These are phyloP conservation scores for Roridomyces roridus DNA, from an alignment of 768 basidiomycete species.

Conservation along the genomic window DNA sequence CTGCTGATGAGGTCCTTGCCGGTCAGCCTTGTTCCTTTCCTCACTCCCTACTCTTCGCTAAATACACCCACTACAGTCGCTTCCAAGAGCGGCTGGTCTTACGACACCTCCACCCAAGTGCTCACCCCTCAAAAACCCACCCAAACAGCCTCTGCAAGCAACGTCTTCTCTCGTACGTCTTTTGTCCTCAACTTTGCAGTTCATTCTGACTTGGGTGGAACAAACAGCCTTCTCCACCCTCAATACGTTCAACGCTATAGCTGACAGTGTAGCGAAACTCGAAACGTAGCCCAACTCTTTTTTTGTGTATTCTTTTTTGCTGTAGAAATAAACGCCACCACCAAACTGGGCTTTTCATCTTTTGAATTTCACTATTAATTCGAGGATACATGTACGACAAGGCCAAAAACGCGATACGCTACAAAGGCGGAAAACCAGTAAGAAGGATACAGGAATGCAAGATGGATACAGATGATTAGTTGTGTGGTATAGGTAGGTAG, in stretches of 20 bases:
- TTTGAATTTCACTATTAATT: slow-evolving; percentile 11
- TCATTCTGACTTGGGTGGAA: not conserved
- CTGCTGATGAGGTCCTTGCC: slow-evolving; percentile 42
- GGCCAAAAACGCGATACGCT: not conserved
- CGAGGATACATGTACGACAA: not conserved
- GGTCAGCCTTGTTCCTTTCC: slow-evolving; percentile 32
- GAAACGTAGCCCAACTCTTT: slow-evolving; percentile 34
- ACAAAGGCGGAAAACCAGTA: slow-evolving; percentile 11
- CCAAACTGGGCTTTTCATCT: not conserved
- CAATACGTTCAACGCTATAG: slow-evolving; percentile 29
- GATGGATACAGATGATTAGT: slow-evolving; percentile 22
- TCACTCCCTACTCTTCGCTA: not conserved
- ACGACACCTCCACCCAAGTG: slow-evolving; percentile 50
- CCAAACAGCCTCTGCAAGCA: not conserved
- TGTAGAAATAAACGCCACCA: not conserved
- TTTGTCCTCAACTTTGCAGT: not conserved
- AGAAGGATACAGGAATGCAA: slow-evolving; percentile 14
- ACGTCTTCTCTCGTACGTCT: slow-evolving; percentile 12
- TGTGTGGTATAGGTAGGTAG: not conserved
- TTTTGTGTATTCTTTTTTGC: not conserved
- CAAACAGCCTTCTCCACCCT: slow-evolving; percentile 25
- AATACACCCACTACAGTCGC: slow-evolving; percentile 40
- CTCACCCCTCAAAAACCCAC: slow-evolving; percentile 33
- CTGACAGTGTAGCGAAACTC: slow-evolving; percentile 58
- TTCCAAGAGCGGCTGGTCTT: slow-evolving; percentile 55